Evolutionary conservation across 192 early-diverging fungal genomes (phyloP), one percentile per base, ranked within the genome.

Genomic region (Coemansia sp.): DNA sequence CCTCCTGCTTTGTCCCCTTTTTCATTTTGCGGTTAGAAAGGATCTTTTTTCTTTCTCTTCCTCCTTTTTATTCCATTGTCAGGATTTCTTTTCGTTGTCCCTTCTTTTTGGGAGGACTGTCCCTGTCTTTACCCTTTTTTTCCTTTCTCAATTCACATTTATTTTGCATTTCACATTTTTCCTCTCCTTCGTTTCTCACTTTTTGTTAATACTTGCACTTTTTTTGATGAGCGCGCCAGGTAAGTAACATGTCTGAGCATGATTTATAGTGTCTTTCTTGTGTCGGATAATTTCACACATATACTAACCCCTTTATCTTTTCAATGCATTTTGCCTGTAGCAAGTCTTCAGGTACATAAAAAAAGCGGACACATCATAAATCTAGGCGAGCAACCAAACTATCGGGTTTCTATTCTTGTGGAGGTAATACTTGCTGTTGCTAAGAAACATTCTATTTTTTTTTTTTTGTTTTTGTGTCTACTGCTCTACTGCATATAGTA

Each of bases 261-360:
- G 25, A 32, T 22, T 5, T 27, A 11, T 51, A 12, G 11, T 25
- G 14, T n/a, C n/a, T n/a, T n/a, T n/a, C n/a, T n/a, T n/a, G 24
- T 6, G n/a, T 27, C 24, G 45, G n/a, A 49, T 53, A 53, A 8
- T 1, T 38, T 51, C 15, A 37, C 35, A 29, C 7, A n/a, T 36
- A 27, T 51, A 31, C 54, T 57, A 36, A 57, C n/a, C 22, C 19
- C 12, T 43, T 29, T 56, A 9, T 39, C 53, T 37, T 27, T 54
- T 19, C 40, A 19, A 7, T 32, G 32, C 17, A 14, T 59, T 47
- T 25, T 58, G 19, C 59, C 0, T 61, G 40, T 70, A 70, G 73
- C 54, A n/a, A 76, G 73, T 43, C 62, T 76, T 27, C 67, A 76
- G 62, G 68, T 76, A 76, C 47, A 15, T 15, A 32, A 31, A 54